phyloP scores from a whole-genome alignment of 176 grass and related monocot species.

The Poa annua region DNA sequence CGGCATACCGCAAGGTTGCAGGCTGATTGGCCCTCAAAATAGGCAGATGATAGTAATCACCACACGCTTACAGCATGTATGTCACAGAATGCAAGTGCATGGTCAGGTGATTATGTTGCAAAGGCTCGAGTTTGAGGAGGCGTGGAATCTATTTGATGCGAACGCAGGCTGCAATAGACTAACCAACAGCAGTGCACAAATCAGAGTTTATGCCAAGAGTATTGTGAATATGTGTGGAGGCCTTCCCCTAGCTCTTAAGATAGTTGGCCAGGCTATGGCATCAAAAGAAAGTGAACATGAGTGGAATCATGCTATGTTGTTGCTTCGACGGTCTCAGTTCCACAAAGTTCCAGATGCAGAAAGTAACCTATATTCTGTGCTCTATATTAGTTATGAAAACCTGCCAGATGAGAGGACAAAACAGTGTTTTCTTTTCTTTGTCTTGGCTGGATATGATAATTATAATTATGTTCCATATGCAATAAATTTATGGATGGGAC shows the following conservation, averaged over 20 bases:
- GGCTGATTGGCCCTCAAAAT: not conserved
- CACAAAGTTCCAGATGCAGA: conserved; percentile 17
- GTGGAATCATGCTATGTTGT: not conserved
- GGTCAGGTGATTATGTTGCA: not conserved
- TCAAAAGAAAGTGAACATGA: not conserved
- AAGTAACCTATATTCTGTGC: not conserved
- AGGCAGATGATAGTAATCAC: not conserved
- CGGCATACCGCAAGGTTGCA: not conserved
- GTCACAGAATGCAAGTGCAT: not conserved
- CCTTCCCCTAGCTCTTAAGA: conserved; percentile 1
- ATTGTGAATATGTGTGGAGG: conserved; percentile 15
- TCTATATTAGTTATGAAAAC: conserved; percentile 7
- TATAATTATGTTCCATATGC: not conserved
- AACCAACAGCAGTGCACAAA: not conserved
- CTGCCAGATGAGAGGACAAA: conserved; percentile 13
- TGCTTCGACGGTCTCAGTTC: not conserved
- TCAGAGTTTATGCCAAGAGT: not conserved
- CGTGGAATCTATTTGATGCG: not conserved
- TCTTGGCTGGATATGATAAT: not conserved
- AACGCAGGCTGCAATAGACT: not conserved
- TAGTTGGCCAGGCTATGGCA: conserved; percentile 32
- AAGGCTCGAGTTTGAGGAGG: not conserved
- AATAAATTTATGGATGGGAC: conserved; percentile 17
- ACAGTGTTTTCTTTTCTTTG: conserved; percentile 27
- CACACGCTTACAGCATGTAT: not conserved